phyloP scores from a whole-genome alignment of 2,329 filamentous ascomycete species.

The Talaromyces sp. region DNA sequence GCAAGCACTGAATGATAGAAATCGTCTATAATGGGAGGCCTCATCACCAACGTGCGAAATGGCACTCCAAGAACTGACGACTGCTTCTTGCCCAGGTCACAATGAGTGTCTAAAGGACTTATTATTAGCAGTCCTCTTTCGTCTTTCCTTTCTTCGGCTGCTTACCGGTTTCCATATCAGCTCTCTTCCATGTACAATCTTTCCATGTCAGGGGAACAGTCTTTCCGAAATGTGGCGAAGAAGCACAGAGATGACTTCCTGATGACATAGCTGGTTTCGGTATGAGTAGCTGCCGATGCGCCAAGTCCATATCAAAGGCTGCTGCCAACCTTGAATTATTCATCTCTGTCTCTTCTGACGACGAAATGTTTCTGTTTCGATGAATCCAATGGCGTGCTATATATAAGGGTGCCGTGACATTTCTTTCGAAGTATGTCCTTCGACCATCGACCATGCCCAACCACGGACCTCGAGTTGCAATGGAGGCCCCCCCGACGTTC shows the following conservation, averaged over 20 bases:
- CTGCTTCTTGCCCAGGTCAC: background rate
- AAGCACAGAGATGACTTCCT: constrained; percentile 25
- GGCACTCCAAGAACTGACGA: constrained; percentile 40
- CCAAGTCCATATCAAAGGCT: constrained; percentile 75
- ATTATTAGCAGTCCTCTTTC: background rate
- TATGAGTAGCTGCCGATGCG: constrained; percentile 63
- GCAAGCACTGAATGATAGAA: constrained; percentile 92
- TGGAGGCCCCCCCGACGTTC: constrained; percentile 69
- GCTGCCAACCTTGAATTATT: constrained; percentile 73
- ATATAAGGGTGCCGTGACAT: constrained; percentile 67
- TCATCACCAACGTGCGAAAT: constrained; percentile 73
- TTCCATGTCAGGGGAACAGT: constrained; percentile 39
- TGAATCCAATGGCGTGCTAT: constrained; percentile 54
- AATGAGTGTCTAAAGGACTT: background rate
- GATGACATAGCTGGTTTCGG: constrained; percentile 24
- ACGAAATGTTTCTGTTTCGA: constrained; percentile 39
- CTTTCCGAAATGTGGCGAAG: constrained; percentile 29
- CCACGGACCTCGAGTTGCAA: constrained; percentile 47
- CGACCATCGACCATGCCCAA: constrained; percentile 58
- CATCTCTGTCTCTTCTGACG: constrained; percentile 61
- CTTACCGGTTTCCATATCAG: constrained; percentile 33
- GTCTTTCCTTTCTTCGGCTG: constrained; percentile 5
- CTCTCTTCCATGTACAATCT: constrained; percentile 38
- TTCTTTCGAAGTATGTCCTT: constrained; percentile 63
- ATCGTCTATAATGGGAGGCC: constrained; percentile 84